phyloP scores from a whole-genome alignment of 345 rosid genomes.

The Populus alba region DNA sequence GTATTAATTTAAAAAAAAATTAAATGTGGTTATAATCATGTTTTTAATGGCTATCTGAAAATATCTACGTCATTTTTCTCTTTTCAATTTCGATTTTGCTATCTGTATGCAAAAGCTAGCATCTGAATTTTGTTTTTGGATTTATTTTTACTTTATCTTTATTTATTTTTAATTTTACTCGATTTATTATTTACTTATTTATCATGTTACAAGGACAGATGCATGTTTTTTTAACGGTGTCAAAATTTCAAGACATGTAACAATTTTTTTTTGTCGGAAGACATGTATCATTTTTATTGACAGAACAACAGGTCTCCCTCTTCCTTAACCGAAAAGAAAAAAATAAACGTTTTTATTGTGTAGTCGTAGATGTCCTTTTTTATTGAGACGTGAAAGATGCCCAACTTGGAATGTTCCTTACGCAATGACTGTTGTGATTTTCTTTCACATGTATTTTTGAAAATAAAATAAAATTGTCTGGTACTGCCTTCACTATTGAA shows the following conservation, averaged over 20 bases:
- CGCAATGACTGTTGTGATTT: neutral
- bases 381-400: neutral
- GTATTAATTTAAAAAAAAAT: too few species aligned
- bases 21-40: too few species aligned
- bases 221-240: neutral
- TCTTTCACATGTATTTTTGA: neutral
- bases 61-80: neutral
- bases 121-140: neutral
- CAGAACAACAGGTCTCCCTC: too few species aligned
- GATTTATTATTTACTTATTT: neutral
- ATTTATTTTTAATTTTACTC: neutral
- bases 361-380: neutral
- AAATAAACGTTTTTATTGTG: too few species aligned
- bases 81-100: neutral
- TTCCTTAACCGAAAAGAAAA: too few species aligned
- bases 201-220: neutral
- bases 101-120: neutral
- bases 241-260: too few species aligned
- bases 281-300: too few species aligned
- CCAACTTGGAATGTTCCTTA: neutral
- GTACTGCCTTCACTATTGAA: too few species aligned
- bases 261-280: too few species aligned
- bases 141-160: neutral
- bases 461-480: too few species aligned
- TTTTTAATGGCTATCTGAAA: neutral